Conservation (phyloP, 169 alveolate genomes). For the Plasmodium adleri region DNA sequence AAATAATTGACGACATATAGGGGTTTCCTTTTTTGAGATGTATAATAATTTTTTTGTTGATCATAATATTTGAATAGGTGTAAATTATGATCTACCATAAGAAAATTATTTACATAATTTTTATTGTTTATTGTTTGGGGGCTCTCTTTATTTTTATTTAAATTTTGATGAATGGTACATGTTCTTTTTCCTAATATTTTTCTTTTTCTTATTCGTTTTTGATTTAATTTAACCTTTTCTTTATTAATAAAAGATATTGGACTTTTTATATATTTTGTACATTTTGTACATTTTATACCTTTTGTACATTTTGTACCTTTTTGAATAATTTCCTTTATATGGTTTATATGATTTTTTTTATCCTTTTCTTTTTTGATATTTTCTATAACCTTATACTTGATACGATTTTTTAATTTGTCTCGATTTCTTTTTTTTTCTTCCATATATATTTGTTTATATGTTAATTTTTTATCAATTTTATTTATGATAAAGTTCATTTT, state of each 20-base stretch:
- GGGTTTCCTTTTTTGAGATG: constrained; percentile 10
- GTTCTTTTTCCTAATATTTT: neutral
- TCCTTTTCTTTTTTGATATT: neutral
- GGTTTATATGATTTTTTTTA: neutral
- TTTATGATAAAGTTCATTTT: neutral
- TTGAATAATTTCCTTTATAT: neutral
- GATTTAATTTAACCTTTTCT: neutral
- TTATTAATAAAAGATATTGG: too few relatives aligned
- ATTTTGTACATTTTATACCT: too few relatives aligned
- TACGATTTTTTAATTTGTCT: neutral
- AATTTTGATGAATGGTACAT: neutral
- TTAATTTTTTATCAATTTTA: too few relatives aligned
- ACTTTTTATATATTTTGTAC: too few relatives aligned
- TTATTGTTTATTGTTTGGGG: neutral
- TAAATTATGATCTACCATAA: neutral
- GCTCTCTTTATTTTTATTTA: neutral
- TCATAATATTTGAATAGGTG: constrained; percentile 6
- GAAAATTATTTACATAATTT: neutral
- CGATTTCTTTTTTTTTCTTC: neutral
- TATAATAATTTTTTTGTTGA: neutral
- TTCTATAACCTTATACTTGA: neutral
- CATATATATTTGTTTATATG: too few relatives aligned
- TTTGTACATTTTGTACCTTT: too few relatives aligned
- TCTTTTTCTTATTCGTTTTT: neutral
- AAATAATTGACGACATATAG: constrained; percentile 38